Evolutionary conservation across 2,329 filamentous ascomycete genomes (phyloP), one percentile per base, ranked within the genome.

Genomic region (Tolypocladium pustulatum): DNA sequence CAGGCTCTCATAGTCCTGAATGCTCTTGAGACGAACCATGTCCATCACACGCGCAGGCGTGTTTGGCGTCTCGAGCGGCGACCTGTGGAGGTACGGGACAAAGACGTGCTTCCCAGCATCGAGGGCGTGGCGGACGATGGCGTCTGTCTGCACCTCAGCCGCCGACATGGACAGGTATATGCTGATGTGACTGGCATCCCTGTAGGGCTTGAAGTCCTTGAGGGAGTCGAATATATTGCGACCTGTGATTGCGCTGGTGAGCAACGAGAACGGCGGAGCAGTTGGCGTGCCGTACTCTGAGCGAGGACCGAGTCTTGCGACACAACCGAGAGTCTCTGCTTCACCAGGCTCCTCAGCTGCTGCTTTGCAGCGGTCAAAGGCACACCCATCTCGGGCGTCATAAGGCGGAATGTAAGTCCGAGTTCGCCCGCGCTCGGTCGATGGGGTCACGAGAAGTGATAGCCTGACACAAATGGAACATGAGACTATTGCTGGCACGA

Each of bases 161-260:
- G 79, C 76, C 0, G 92, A 91, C 94, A 99, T 99, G 13, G 93
- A 94, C 20, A 99, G 79, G 71, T 96, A 99, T 59, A 99, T 81
- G 65, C 90, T 91, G 67, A 99, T 83, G 57, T 84, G 81, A 61
- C 78, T 81, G 49, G 94, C 92, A 58, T 86, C 78, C 62, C 84
- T 76, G 71, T 96, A 99, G 58, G 91, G 88, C 56, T 83, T 80
- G 66, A 92, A 83, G 13, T 80, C 77, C 52, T 87, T 76, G 41
- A 97, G 75, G 8, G 81, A 76, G 57, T 84, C 80, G 63, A 86
- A 87, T 27, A 90, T 85, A 64, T 76, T 76, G 56, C 77, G 74
- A 65, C 90, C 90, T 94, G 70, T 58, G 54, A 49, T 55, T 17
- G 32, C 9, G 34, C 30, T n/a, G 15, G n/a, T 37, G 22, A 57